Conservation (phyloP, 2,329 filamentous ascomycete genomes). For the Penicillium rolfsii region DNA sequence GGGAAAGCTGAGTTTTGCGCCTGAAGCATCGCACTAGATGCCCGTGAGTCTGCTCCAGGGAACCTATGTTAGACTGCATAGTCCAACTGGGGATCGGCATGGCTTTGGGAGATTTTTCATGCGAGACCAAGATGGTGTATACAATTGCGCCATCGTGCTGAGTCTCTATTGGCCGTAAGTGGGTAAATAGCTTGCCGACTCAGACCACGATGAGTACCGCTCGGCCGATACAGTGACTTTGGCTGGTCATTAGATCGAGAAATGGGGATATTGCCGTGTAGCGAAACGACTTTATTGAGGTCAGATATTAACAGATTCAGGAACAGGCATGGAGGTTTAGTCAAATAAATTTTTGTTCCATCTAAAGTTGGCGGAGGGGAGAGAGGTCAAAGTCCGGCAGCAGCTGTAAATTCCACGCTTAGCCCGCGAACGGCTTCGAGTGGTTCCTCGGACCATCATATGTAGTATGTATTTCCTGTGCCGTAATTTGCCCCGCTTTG, state of each 20-base stretch:
- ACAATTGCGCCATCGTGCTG: constrained; percentile 39
- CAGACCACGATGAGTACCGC: background rate
- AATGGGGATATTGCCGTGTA: too few relatives aligned
- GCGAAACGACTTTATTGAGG: background rate
- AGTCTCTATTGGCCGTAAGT: constrained; percentile 34
- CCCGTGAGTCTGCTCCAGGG: background rate
- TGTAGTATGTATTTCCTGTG: background rate
- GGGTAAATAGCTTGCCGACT: constrained; percentile 32
- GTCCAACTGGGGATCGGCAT: background rate
- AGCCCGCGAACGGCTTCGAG: background rate
- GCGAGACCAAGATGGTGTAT: constrained; percentile 11
- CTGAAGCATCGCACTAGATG: background rate
- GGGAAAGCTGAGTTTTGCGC: background rate
- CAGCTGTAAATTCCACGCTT: background rate
- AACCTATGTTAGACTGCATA: too few relatives aligned
- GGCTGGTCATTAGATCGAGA: background rate
- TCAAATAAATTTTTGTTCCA: too few relatives aligned
- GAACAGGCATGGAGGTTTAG: too few relatives aligned
- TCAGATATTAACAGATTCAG: background rate
- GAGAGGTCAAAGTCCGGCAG: background rate
- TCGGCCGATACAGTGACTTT: constrained; percentile 31
- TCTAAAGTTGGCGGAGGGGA: background rate
- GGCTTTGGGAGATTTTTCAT: constrained; percentile 4
- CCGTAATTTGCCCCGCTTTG: background rate
- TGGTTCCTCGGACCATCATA: background rate